Percentiles rank a stretch among this genome's conserved stretches.
These are phyloP conservation scores for Vitis rupestris DNA, from an alignment of 164 flowering plant genomes.

Conservation along the genomic window DNA sequence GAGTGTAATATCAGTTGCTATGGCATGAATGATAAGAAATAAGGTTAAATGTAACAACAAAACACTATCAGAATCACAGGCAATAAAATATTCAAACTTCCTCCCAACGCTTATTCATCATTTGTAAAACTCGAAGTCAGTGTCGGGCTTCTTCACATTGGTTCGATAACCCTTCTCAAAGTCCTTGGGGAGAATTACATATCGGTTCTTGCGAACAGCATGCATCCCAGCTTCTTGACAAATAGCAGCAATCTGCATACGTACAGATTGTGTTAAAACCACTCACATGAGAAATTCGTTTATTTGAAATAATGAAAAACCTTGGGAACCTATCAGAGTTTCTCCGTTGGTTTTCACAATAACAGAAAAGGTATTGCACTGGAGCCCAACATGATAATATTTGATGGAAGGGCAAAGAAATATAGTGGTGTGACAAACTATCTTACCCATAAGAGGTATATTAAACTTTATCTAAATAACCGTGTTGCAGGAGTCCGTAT, in stretches of 20 bases:
- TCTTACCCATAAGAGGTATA: background rate
- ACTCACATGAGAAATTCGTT: background rate
- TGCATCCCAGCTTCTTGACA: constrained; percentile 97
- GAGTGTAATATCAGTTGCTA: too few species aligned
- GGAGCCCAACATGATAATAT: too few species aligned
- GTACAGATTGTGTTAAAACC: background rate
- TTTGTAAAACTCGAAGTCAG: constrained; percentile 87
- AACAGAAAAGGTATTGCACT: too few species aligned
- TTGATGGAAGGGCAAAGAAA: background rate
- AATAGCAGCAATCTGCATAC: constrained; percentile 74
- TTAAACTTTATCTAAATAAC: background rate
- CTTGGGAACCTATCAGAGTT: too few species aligned
- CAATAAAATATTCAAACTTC: background rate
- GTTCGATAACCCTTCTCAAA: constrained; percentile 85
- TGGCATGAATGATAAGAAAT: background rate
- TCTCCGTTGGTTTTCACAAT: too few species aligned
- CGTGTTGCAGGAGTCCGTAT: background rate
- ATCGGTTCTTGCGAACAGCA: constrained; percentile 86
- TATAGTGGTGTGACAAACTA: background rate
- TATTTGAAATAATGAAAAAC: too few species aligned
- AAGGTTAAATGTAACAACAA: background rate
- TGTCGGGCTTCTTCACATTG: constrained; percentile 90
- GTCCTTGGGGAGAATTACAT: constrained; percentile 86
- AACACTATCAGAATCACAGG: too few species aligned
- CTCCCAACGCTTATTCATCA: constrained; percentile 19